phyloP scores from a whole-genome alignment of 192 early-diverging fungal genomes.

The Coemansia nantahalensis region DNA sequence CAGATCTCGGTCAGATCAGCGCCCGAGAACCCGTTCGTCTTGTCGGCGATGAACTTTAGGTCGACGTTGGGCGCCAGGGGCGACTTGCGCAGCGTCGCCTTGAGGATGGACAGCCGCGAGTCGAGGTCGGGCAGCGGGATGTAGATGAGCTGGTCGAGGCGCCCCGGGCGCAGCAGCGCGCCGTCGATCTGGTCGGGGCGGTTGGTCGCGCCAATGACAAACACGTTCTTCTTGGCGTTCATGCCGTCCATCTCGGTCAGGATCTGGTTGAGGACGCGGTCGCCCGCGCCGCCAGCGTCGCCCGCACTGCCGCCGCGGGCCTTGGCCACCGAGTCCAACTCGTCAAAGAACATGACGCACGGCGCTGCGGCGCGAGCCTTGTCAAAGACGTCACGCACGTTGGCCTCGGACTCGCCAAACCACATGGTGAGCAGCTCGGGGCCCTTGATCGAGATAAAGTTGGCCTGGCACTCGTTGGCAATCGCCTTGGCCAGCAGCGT shows the following conservation, averaged over 20 bases:
- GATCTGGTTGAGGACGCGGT: conserved; percentile 98
- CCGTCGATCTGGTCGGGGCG: conserved; percentile 98
- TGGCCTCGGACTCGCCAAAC: conserved; percentile 99
- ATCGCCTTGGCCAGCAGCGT: conserved; percentile 99
- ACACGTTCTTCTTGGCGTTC: conserved; percentile 99
- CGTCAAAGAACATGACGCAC: conserved; percentile 99
- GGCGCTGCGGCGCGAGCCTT: conserved; percentile 97
- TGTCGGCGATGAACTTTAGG: conserved; percentile 80
- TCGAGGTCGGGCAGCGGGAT: conserved; percentile 90
- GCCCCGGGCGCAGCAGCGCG: conserved; percentile 95
- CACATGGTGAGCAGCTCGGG: conserved; percentile 99
- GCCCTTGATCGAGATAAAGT: conserved; percentile 99
- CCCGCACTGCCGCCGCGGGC: conserved; percentile 78
- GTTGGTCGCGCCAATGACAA: conserved; percentile 99
- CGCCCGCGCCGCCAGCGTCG: conserved; percentile 90
- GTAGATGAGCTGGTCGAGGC: conserved; percentile 98
- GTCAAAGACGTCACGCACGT: conserved; percentile 99
- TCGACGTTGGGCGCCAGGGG: conserved; percentile 80
- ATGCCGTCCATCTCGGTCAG: conserved; percentile 99
- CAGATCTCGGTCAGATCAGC: conserved; percentile 99
- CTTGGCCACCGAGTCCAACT: conserved; percentile 97
- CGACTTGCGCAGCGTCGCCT: conserved; percentile 91
- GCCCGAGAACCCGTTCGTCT: conserved; percentile 93
- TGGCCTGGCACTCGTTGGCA: conserved; percentile 99
- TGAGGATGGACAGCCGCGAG: conserved; percentile 81